Base-by-base conservation (phyloP, 768 basidiomycete genomes). In the Crassisporium funariophilum region DNA sequence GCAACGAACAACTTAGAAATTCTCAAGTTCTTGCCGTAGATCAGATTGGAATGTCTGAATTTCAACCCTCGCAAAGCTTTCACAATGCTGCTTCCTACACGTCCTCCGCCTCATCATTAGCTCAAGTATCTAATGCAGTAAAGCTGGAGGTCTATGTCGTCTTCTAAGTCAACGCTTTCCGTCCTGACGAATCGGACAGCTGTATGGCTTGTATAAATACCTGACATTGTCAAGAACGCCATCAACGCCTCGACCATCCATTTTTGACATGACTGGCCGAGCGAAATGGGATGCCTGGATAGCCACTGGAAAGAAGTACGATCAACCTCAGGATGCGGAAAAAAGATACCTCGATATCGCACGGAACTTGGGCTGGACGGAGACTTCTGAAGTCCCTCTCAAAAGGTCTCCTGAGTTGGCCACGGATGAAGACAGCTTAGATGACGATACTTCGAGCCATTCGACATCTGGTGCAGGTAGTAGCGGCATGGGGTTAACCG, bases 211-310 rank as follows among this genome's bases (percentile, higher is more conserved):
- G 45, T 93, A 81, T 80, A 93, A 93, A 63, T 79, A 72, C 62
- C 64, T 90, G 15, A 90, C 84, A 8, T 75, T 82, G 16, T 75
- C 84, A 1, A 63, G 65, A 4, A 49, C 38, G 4, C 91, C 90
- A 10, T 72, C 67, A 29, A 73, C 71, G 22, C 60, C 81, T 11
- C 79, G 86, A 2, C 91, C 91, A 3, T 84, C 82, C 16, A 69
- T 93, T 33, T 88, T 92, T 61, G 89, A 92, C 56, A 74, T 88
- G 65, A 75, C 84, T 2, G 88, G 85, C 12, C 73, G 88, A 15
- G 88, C 89, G 2, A 93, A 93, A 62, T 93, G 90, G 90, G 88
- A 92, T 61, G 87, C 89, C 2, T 93, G 91, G 91, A 74, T 59
- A 38, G 57, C 68, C 10, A 64, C 73, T 9, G 78, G 76, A 5